A percentile compares a stretch with the other conserved stretches of the same genome.
Conservation (phyloP, 1,284 basidiomycete genomes). For the Sanghuangporus baumii region DNA sequence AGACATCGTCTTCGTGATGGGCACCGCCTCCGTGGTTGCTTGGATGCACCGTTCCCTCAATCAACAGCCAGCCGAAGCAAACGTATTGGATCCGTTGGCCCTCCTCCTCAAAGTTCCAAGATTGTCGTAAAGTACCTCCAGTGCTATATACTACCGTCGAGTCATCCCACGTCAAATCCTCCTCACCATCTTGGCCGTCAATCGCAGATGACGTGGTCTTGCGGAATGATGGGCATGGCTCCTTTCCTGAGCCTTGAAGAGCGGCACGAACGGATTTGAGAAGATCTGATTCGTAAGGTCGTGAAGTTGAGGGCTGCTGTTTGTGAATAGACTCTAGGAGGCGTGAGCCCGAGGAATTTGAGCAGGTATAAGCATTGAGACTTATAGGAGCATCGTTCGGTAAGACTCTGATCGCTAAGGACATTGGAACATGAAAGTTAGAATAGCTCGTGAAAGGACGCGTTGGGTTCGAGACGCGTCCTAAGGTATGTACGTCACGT, state of each 20-base stretch:
- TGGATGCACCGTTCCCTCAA: slow-evolving; percentile 10
- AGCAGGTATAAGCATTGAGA: slow-evolving; percentile 20
- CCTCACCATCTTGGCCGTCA: slow-evolving; percentile 28
- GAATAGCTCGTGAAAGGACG: background rate
- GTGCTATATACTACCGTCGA: slow-evolving; percentile 61
- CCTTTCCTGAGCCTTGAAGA: slow-evolving; percentile 43
- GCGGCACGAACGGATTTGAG: slow-evolving; percentile 46
- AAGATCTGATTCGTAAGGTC: slow-evolving; percentile 32
- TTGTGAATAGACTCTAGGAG: slow-evolving; percentile 21
- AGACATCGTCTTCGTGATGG: slow-evolving; percentile 30
- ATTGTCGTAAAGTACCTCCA: slow-evolving; percentile 65
- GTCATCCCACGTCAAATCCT: slow-evolving; percentile 67
- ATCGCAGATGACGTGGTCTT: slow-evolving; percentile 25
- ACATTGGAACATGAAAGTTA: background rate
- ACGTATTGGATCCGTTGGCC: slow-evolving; percentile 71
- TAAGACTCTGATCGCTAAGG: background rate
- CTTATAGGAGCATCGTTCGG: slow-evolving; percentile 2
- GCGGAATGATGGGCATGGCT: slow-evolving; percentile 34
- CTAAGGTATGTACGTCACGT: background rate
- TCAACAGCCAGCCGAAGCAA: slow-evolving; percentile 60
- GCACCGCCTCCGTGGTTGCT: slow-evolving; percentile 6
- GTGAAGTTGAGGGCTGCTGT: slow-evolving; percentile 21
- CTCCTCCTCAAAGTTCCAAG: slow-evolving; percentile 71
- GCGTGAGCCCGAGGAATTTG: slow-evolving; percentile 28
- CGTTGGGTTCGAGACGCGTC: background rate